Base-by-base conservation (phyloP, 306 rosid species). In the Quercus mongolica region DNA sequence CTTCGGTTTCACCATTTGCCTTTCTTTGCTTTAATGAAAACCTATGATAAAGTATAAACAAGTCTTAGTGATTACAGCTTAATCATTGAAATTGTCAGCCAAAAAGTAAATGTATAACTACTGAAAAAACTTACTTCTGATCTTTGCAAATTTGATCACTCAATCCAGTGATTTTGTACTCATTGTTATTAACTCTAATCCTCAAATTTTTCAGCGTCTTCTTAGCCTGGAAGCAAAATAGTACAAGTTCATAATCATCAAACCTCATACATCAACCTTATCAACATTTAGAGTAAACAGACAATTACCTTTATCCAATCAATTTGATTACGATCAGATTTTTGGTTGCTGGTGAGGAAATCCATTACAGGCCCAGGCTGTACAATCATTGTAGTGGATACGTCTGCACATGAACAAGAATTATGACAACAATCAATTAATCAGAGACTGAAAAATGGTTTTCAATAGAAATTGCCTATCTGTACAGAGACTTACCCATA, bases 81-180 rank as follows among this genome's bases (percentile, higher is more conserved):
- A 25, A 61, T 8, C 19, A 4, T 21, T 35, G 54, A 49, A 49
- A 49, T 3, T 49, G 54, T 49, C 54, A 49, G 54, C 54, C 3
- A 49, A 49, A 49, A 49, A 49, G 17, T 49, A 49, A 12, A 49
- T 13, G 54, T 4, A 49, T 12, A 56, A 63, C 56, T 41, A 23
- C 23, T 69, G 23, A 78, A 59, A 73, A 57, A 51, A n/a, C 82
- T 55, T 69, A 88, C 88, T 9, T 82, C 52, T 88, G 85, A 4
- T 26, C 46, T 62, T 72, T 88, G 87, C 92, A 88, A 26, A 82
- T 64, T 51, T 5, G 49, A 1, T 88, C 90, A 77, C 90, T 88
- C 69, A 88, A 23, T 70, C 92, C 92, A 33, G 83, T 86, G 83
- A 88, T 88, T 88, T 84, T 86, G 81, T 75, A 80, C 75, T 86